These are phyloP conservation scores for Crithidia thermophila DNA, from an alignment of 208 protist genomes.

Conservation along the genomic window DNA sequence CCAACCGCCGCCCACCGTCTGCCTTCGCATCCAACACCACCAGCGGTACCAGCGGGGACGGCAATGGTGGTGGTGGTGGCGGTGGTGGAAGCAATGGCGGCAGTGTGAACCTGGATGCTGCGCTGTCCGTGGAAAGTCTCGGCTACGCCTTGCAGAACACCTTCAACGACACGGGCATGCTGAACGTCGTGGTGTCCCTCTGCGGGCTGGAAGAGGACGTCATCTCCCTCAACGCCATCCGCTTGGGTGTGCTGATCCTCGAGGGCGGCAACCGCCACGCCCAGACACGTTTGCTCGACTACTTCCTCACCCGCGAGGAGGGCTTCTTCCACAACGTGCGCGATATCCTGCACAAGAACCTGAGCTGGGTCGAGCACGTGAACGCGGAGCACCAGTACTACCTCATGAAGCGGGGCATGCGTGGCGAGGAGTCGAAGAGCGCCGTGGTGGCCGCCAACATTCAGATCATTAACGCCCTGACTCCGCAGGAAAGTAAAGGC, in stretches of 20 bases:
- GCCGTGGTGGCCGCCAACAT: slow-evolving; percentile 35
- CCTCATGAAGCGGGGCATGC: slow-evolving; percentile 58
- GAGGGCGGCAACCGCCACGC: slow-evolving; percentile 78
- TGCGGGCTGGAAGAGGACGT: slow-evolving; percentile 61
- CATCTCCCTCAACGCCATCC: slow-evolving; percentile 62
- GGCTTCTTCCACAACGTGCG: slow-evolving; percentile 79
- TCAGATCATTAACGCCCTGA: slow-evolving; percentile 49
- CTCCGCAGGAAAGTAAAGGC: slow-evolving; percentile 1
- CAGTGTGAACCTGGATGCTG: slow-evolving; percentile 9
- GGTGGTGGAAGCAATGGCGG: neutral
- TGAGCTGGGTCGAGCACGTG: slow-evolving; percentile 49
- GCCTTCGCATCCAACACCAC: neutral
- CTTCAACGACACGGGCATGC: slow-evolving; percentile 69
- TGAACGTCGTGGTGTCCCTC: slow-evolving; percentile 51
- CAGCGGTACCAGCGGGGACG: neutral
- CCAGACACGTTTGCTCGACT: slow-evolving; percentile 58
- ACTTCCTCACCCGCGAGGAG: slow-evolving; percentile 71
- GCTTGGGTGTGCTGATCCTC: slow-evolving; percentile 64
- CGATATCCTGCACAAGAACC: slow-evolving; percentile 45
- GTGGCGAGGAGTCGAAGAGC: slow-evolving; percentile 14
- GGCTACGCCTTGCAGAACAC: slow-evolving; percentile 54
- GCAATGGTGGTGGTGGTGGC: neutral
- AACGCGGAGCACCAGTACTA: slow-evolving; percentile 73
- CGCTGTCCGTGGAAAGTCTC: slow-evolving; percentile 12
- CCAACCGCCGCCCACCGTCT: neutral